Base-by-base conservation (phyloP, 2,329 filamentous ascomycete genomes). In the Chrysoporthe cubensis region DNA sequence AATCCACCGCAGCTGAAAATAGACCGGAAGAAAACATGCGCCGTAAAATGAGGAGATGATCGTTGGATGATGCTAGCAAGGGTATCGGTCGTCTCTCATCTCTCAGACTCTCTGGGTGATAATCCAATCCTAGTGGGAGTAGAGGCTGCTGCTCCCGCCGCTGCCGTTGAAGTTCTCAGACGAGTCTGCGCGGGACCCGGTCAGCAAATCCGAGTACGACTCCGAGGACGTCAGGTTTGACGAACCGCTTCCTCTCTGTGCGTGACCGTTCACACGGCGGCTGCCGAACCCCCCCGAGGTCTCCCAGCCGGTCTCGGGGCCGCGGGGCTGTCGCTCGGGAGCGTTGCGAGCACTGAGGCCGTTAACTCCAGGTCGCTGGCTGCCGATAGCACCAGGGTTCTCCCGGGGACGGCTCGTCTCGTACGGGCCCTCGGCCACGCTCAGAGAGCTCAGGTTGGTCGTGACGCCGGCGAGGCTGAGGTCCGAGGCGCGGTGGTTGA, bases 271-370 rank as follows among this genome's bases (percentile, higher is more conserved):
- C 65, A 84, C 75, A 61, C 88, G 85, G 69, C 78, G 85, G 26
- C 80, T 78, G 48, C 78, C 81, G 72, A 90, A 90, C 1, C 86
- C 87, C 62, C 75, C 75, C 42, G 78, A 80, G 57, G 78, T 80
- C 75, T 88, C 87, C 87, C 88, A 90, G n/a, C 79, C 77, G 9
- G 71, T 72, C 74, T 87, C 86, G 1, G 88, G 88, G 37, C 87
- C 87, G 37, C 87, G 83, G n/a, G 88, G 88, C 77, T 90, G 88
- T 68, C 88, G 82, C 72, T 90, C 88, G 3, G 87, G 87, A 11
- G 82, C 83, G 37, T 81, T 79, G 64, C 81, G 79, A 66, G 74
- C 77, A 64, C 75, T 81, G 62, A 76, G 75, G 37, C 81, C 80
- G 68, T 81, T 84, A 16, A 84, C 80, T 16, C 83, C 79, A 8